Evolutionary conservation across 1,284 basidiomycete species (phyloP), one percentile per base, ranked within the genome.

Genomic region (Rhodotorula sp.): DNA sequence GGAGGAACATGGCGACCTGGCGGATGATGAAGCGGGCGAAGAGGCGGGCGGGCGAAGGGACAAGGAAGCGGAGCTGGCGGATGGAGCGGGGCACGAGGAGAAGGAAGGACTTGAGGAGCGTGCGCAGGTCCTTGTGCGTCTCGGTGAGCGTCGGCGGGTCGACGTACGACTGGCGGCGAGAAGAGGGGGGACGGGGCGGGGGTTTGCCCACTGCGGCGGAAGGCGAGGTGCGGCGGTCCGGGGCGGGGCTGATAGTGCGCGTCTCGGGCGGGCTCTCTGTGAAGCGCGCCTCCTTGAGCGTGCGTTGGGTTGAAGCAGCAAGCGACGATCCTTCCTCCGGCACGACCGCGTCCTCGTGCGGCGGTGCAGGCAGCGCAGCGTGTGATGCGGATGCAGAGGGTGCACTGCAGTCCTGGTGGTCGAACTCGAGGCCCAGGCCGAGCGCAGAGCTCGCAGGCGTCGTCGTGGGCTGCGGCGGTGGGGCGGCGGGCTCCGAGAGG

Each of bases 61-160:
- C 56, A 61, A 74, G 69, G 56, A 64, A 59, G 27, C 74, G 69
- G 1, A 79, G 64, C 32, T 71, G 68, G 51, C 76, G 74, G 54
- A 78, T 46, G 27, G 65, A 70, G 27, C 61, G 71, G 1, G 78
- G 78, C 32, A 79, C 58, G 53, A 78, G 34, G 67, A 73, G 56
- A 29, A 78, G 64, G 70, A 79, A 78, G 5, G 64, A 63, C n/a
- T 69, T 63, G 44, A 79, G 66, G 48, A 79, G 71, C 10, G 63
- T 46, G 34, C 71, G 70, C 10, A 79, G 66, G 68, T 79, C 78
- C 37, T 61, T 59, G 50, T 69, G 67, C 13, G 76, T 76, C 51
- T 77, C 71, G 32, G 61, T 57, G 29, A 73, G 67, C 3, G 71
- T 46, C 9, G 71, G 71, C 3, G 63, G 66, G 12, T n/a, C 37